Base-by-base conservation (phyloP, 192 early-diverging fungal species). In the Linderina pennispora region DNA sequence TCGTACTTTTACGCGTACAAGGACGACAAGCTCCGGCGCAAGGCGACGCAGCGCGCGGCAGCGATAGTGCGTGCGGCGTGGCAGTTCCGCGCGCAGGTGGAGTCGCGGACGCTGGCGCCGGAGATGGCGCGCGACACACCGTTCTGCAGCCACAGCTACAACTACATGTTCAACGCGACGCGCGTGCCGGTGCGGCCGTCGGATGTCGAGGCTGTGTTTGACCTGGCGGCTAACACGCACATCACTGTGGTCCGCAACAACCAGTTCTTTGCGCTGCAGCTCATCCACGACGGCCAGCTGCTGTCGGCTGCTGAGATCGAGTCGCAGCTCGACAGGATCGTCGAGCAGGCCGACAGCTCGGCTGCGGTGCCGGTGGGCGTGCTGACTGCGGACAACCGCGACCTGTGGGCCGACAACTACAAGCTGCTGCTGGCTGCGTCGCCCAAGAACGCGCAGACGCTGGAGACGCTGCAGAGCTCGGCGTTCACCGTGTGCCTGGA, bases 81-180 rank as follows among this genome's bases (percentile, higher is more conserved):
- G 63, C 83, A 83, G 55, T 98, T 97, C 80, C 82, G 90, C 44
- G 68, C 77, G 11, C 76, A 80, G 47, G 83, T 97, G 13, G 82
- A 82, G 35, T 80, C 76, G n/a, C 78, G 84, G 36, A 74, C 78
- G 39, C 77, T 96, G 23, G 76, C 84, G 42, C 90, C 90, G 18
- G 96, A 99, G 63, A 83, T 77, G 69, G 80, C 78, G 20, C 83
- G 84, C 50, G 77, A 77, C 24, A 67, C 75, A 9, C 86, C 94
- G 18, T 66, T 99, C 55, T 92, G 88, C 65, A 86, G 84, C 75
- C 68, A 90, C 49, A 89, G 90, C 46, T 96, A 94, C 81, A 86
- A 89, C 68, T 94, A 84, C 73, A 83, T 99, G 88, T 99, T 99
- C 81, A 93, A 97, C 67, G 83, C 90, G 25, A 89, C 86, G 68